Conservation (phyloP, 495 filamentous ascomycete species). For the Gamarada debralockiae region DNA sequence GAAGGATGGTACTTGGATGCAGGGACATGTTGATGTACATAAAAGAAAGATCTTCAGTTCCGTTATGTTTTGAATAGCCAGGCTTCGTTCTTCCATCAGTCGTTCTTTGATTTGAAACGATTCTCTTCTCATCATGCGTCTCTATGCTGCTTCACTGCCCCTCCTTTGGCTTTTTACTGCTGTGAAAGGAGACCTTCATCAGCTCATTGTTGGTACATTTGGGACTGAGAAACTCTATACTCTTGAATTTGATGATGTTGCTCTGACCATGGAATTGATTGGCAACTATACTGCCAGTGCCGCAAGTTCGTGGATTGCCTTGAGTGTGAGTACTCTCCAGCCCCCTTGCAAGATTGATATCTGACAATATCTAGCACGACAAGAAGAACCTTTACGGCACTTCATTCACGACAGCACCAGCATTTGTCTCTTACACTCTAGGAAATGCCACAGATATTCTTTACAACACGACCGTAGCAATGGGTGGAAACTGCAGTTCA, state of each 20-base stretch:
- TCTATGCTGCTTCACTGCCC: no score
- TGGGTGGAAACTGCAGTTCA: constrained; percentile 46
- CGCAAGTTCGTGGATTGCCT: constrained; percentile 31
- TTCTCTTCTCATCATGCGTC: no score
- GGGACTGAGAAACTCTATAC: constrained; percentile 27
- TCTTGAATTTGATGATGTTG: constrained; percentile 30
- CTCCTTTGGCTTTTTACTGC: no score
- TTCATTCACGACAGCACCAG: constrained; percentile 18
- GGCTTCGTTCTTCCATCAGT: no score
- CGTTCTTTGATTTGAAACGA: no score
- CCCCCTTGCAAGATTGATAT: neutral
- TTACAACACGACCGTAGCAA: constrained; percentile 61
- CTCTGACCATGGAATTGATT: constrained; percentile 17
- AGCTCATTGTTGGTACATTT: constrained; percentile 26
- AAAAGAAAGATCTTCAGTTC: no score
- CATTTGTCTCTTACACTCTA: constrained; percentile 41
- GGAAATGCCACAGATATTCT: constrained; percentile 52
- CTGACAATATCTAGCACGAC: constrained; percentile 26
- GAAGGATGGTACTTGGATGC: no score
- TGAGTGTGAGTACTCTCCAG: constrained; percentile 26
- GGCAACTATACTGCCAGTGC: constrained; percentile 20
- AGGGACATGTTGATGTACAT: no score
- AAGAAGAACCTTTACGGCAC: constrained; percentile 33
- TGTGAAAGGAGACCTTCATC: constrained; percentile 18
- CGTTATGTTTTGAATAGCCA: no score